Base-by-base conservation (phyloP, 176 grass and related monocot genomes). In the Musa schizocarpa region DNA sequence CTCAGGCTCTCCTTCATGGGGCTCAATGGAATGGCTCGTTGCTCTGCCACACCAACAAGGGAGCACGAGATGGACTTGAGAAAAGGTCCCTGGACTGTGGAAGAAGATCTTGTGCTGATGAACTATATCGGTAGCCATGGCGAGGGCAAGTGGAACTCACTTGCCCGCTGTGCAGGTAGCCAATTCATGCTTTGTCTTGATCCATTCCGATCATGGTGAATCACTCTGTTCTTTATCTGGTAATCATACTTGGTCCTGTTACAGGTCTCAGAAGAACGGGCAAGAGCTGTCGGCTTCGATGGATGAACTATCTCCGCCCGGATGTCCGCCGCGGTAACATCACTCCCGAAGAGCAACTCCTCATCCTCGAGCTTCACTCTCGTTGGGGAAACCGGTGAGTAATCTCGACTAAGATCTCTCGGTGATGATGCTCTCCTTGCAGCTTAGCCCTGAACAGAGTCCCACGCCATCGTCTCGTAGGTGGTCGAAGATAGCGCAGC, bases 401-500 rank as follows among this genome's bases (percentile, higher is more conserved):
- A 14, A 22, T 43, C 34, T 43, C 34, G 34, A 43, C 34, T 4
- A 43, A 43, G 34, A 43, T 43, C 34, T 43, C 34, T 43, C 34
- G 34, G 34, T 43, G 34, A 43, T 43, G 34, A 43, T 43, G 34
- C 34, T 43, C 34, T 43, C 34, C 3, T 43, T 43, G 34, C 34
- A 43, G 34, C 34, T 5, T 43, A 43, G 34, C 34, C 34, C 34
- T 43, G 34, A 43, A 43, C 34, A 6, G 4, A 68, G 19, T 16
- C 17, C 14, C 2, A 8, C 48, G 11, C 4, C n/a, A 19, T n/a
- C 19, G 5, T 3, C 9, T 65, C 50, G 22, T 19, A 90, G 88
- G 21, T 98, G 95, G 95, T 98, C 95, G 50, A 98, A 98, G 86
- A 98, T 98, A 72, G 95, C 95, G 54, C 90, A 98, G 85, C 74